A percentile compares a stretch with the other conserved stretches of the same genome.
Conservation (phyloP, 2,329 filamentous ascomycete genomes). For the Magnaporthales sp. region DNA sequence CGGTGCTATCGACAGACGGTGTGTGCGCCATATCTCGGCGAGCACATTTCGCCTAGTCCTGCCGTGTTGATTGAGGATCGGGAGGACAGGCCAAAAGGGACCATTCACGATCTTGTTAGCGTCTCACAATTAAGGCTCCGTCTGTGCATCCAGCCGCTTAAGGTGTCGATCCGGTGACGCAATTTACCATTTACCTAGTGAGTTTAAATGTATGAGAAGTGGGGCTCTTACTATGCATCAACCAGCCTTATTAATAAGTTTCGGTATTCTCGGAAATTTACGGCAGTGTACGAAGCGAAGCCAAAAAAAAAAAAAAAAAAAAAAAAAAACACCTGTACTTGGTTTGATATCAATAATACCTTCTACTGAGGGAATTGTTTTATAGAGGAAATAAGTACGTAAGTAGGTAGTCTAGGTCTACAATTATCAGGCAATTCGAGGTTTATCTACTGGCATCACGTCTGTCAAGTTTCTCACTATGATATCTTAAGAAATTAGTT, state of each 20-base stretch:
- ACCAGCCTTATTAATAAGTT: no score
- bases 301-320: no score
- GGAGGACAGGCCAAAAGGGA: not conserved
- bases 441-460: not conserved
- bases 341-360: no score
- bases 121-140: not conserved
- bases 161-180: not conserved
- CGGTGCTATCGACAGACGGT: conserved; percentile 6
- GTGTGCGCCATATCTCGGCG: not conserved
- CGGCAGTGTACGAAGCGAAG: no score
- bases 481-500: not conserved
- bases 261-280: no score
- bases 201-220: not conserved
- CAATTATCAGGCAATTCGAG: not conserved
- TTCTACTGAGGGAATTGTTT: no score
- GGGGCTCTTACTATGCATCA: not conserved
- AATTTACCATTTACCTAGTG: not conserved
- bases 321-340: no score
- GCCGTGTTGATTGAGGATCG: not conserved
- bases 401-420: not conserved
- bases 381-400: not conserved
- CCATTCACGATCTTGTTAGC: not conserved
- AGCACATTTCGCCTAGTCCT: conserved; percentile 5
- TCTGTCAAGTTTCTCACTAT: not conserved
- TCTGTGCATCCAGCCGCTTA: not conserved